Percentiles rank a stretch among this genome's conserved stretches.
These are phyloP conservation scores for Penicillium ucsense DNA, from an alignment of 495 filamentous ascomycete species.

Conservation along the genomic window DNA sequence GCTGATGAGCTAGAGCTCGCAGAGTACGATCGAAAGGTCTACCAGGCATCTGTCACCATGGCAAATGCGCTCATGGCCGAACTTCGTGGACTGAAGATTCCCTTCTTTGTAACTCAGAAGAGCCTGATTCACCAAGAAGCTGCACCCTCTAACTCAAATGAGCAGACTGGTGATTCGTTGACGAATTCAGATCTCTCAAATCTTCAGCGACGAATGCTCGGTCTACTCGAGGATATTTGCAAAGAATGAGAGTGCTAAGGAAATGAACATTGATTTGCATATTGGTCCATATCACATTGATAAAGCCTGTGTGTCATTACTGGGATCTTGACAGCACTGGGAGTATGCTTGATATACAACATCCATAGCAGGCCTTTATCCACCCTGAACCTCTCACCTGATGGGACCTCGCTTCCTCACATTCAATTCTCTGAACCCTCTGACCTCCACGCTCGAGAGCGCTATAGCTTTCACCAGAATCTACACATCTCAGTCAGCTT, in stretches of 20 bases:
- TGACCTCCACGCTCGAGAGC: background rate
- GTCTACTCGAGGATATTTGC: conserved; percentile 53
- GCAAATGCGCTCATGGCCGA: conserved; percentile 44
- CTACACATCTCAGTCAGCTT: conserved; percentile 1
- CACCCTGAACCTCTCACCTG: too few species aligned
- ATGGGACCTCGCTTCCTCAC: background rate
- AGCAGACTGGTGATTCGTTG: conserved; percentile 6
- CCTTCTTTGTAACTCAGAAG: conserved; percentile 50
- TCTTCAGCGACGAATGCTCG: conserved; percentile 51
- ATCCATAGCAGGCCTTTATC: too few species aligned
- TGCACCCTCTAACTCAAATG: background rate
- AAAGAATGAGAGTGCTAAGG: conserved; percentile 22
- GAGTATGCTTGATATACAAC: too few species aligned
- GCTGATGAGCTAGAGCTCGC: conserved; percentile 45
- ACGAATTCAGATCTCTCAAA: conserved; percentile 37
- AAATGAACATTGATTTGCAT: background rate
- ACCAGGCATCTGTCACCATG: conserved; percentile 50
- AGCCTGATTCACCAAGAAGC: conserved; percentile 25
- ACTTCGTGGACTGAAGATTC: conserved; percentile 48
- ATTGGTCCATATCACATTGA: background rate
- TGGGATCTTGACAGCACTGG: too few species aligned
- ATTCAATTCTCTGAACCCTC: background rate
- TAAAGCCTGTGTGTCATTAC: background rate
- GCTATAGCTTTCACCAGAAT: background rate
- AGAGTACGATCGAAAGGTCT: conserved; percentile 51